A percentile compares a stretch with the other conserved stretches of the same genome.
These are phyloP conservation scores for Nemania sp. DNA, from an alignment of 2,329 filamentous ascomycete species.

Conservation along the genomic window DNA sequence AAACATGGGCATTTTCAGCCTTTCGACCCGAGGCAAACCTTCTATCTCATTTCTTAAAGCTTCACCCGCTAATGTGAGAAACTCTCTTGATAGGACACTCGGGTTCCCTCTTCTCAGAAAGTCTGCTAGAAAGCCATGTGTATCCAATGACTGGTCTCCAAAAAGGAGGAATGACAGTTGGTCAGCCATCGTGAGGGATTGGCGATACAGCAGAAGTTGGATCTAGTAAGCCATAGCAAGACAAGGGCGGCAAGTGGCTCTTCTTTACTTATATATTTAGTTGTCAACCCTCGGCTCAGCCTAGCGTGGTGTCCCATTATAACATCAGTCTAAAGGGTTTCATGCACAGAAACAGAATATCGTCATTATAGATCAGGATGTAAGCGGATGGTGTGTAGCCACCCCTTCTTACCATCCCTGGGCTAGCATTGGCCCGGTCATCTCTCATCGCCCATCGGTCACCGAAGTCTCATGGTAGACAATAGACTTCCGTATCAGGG, in stretches of 20 bases:
- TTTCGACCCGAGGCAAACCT: constrained; percentile 57
- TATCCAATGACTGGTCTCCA: constrained; percentile 72
- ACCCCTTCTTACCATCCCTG: constrained; percentile 34
- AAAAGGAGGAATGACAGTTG: constrained; percentile 64
- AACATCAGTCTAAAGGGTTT: constrained; percentile 28
- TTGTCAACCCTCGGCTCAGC: constrained; percentile 20
- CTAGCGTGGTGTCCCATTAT: constrained; percentile 35
- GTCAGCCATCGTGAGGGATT: constrained; percentile 45
- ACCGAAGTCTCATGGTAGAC: constrained; percentile 48
- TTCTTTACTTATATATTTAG: constrained; percentile 38
- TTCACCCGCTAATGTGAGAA: constrained; percentile 61
- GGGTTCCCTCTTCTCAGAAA: constrained; percentile 51
- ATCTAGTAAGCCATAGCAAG: constrained; percentile 27
- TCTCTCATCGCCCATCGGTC: constrained; percentile 44
- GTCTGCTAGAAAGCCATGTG: constrained; percentile 63
- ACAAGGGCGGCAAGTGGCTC: constrained; percentile 19
- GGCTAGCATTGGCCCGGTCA: constrained; percentile 41
- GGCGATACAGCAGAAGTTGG: constrained; percentile 21
- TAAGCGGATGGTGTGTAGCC: constrained; percentile 24
- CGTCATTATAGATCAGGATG: constrained; percentile 11
- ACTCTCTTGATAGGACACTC: constrained; percentile 60
- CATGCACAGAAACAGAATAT: constrained; percentile 27
- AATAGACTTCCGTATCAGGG: constrained; percentile 40
- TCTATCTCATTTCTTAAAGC: constrained; percentile 64
- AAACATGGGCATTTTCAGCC: constrained; percentile 63